Conservation (phyloP, 1,284 basidiomycete genomes). For the Xanthoconium separans region DNA sequence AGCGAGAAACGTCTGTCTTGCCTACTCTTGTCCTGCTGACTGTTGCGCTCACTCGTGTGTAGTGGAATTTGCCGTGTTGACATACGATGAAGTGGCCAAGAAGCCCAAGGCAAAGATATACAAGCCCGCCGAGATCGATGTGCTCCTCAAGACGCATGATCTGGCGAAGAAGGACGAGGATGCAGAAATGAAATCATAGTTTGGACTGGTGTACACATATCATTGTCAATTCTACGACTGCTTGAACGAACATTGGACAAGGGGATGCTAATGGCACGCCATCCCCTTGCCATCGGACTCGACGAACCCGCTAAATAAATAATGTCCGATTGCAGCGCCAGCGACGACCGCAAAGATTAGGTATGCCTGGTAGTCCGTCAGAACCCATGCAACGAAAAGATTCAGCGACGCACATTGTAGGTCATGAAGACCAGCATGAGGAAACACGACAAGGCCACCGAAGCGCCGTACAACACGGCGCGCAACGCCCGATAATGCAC, state of each 20-base stretch:
- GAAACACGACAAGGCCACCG: slow-evolving; percentile 78
- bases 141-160: slow-evolving; percentile 79
- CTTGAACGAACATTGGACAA: no score
- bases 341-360: slow-evolving; percentile 71
- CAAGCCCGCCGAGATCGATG: slow-evolving; percentile 88
- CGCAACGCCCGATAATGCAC: slow-evolving; percentile 50
- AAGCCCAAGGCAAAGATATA: slow-evolving; percentile 92
- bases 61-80: slow-evolving; percentile 97
- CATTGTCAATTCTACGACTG: background rate
- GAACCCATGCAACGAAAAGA: background rate
- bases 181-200: slow-evolving; percentile 59
- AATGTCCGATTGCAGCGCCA: slow-evolving; percentile 74
- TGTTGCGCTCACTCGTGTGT: background rate
- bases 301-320: slow-evolving; percentile 59
- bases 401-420: slow-evolving; percentile 64
- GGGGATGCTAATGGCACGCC: slow-evolving; percentile 45
- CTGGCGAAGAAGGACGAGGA: slow-evolving; percentile 87
- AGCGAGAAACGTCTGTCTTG: slow-evolving; percentile 84
- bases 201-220: slow-evolving; percentile 5
- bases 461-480: slow-evolving; percentile 62
- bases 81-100: slow-evolving; percentile 75
- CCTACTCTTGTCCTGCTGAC: background rate
- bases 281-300: slow-evolving; percentile 65
- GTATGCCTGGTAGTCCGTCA: slow-evolving; percentile 57
- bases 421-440: slow-evolving; percentile 89